A percentile compares a stretch with the other conserved stretches of the same genome.
These are phyloP conservation scores for Brassica carinata DNA, from an alignment of 345 rosid genomes.

Conservation along the genomic window DNA sequence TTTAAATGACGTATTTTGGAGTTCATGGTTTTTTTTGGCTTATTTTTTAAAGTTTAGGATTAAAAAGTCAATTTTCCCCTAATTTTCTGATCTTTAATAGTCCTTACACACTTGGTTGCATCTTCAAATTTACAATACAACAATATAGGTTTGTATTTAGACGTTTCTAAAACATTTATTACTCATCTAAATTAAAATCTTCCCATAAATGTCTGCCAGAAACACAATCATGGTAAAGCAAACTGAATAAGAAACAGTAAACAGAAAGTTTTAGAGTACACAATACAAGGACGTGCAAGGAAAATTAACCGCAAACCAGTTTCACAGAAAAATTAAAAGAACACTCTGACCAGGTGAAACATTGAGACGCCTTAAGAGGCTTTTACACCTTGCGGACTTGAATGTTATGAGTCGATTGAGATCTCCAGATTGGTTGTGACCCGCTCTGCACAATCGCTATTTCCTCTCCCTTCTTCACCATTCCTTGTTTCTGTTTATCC, in stretches of 20 bases:
- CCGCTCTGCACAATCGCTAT: slow-evolving; percentile 94
- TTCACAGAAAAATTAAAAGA: slow-evolving; percentile 1
- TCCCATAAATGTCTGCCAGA: neutral
- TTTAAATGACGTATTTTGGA: too few relatives aligned
- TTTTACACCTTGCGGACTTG: slow-evolving; percentile 86
- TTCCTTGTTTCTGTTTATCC: slow-evolving; percentile 76
- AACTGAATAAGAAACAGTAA: slow-evolving; percentile 28
- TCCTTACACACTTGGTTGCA: neutral
- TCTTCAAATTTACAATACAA: neutral
- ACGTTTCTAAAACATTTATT: slow-evolving; percentile 11
- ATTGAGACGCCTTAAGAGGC: slow-evolving; percentile 26
- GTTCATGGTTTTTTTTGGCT: too few relatives aligned
- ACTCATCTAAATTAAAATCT: neutral
- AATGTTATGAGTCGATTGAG: slow-evolving; percentile 92
- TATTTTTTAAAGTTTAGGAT: too few relatives aligned
- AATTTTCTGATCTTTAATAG: neutral
- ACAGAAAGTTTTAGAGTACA: slow-evolving; percentile 29
- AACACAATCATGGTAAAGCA: slow-evolving; percentile 13
- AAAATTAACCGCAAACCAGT: slow-evolving; percentile 18
- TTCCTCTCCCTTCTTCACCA: slow-evolving; percentile 96
- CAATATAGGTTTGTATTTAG: neutral
- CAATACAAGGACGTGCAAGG: slow-evolving; percentile 13
- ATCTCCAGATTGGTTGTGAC: slow-evolving; percentile 91
- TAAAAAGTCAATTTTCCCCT: too few relatives aligned
- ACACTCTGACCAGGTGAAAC: slow-evolving; percentile 7